These are phyloP conservation scores for Citrus australasica DNA, from an alignment of 345 rosid species.

Conservation along the genomic window DNA sequence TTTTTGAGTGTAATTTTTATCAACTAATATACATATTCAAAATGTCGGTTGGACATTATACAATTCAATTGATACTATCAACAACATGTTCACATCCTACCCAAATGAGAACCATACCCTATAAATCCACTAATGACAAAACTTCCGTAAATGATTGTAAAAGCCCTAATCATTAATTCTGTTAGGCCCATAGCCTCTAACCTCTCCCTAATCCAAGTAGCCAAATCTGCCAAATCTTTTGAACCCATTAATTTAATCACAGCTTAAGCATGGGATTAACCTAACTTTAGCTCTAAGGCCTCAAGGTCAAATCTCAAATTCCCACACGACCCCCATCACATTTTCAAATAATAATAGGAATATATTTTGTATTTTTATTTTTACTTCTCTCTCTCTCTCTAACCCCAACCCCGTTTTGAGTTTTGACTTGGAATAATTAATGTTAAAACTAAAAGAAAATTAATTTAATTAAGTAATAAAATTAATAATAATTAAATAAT, in stretches of 20 bases:
- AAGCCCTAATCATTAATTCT: neutral
- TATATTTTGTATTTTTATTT: neutral
- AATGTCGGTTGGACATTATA: no score
- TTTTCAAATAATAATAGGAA: neutral
- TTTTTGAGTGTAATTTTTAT: no score
- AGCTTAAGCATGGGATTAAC: neutral
- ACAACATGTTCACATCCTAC: neutral
- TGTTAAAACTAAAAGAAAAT: neutral
- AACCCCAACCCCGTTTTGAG: constrained; percentile 48
- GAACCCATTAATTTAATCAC: neutral
- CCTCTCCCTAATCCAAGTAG: neutral
- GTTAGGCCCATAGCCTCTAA: neutral
- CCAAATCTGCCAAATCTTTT: neutral
- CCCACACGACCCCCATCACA: neutral
- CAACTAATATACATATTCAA: no score
- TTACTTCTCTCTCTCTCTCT: constrained; percentile 10
- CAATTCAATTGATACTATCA: no score
- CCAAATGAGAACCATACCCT: neutral
- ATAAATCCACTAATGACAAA: neutral
- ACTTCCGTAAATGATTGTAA: neutral
- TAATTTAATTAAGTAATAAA: neutral
- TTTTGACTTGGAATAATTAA: constrained; percentile 1
- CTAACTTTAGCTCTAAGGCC: neutral
- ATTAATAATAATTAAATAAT: neutral
- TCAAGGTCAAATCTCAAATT: neutral